These are phyloP conservation scores for Canavalia gladiata DNA, from an alignment of 306 rosid genomes.

Conservation along the genomic window DNA sequence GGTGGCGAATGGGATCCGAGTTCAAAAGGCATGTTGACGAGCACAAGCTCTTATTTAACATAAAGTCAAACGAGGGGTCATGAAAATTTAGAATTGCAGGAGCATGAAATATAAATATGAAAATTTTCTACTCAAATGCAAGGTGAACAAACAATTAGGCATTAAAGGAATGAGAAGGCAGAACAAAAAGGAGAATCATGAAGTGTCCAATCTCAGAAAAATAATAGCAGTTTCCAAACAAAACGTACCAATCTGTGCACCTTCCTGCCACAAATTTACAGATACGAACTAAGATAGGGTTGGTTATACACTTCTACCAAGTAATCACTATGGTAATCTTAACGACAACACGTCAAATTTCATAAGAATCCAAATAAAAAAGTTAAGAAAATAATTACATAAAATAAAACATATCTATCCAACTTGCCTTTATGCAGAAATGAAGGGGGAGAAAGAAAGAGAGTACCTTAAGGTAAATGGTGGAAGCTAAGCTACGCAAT, in stretches of 20 bases:
- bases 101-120: conserved; percentile 60
- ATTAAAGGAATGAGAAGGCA: conserved; percentile 59
- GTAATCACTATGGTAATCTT: conserved; percentile 38
- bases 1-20: conserved; percentile 57
- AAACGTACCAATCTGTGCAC: conserved; percentile 67
- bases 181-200: conserved; percentile 67
- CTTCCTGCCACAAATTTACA: conserved; percentile 80
- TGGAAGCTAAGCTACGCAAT: conserved; percentile 34
- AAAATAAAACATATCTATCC: background rate
- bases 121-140: conserved; percentile 57
- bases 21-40: conserved; percentile 58
- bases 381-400: background rate
- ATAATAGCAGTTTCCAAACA: conserved; percentile 67
- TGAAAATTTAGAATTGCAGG: conserved; percentile 57
- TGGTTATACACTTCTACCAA: conserved; percentile 31
- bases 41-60: conserved; percentile 62
- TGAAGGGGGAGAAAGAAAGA: conserved; percentile 1
- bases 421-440: conserved; percentile 7
- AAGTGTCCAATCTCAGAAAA: conserved; percentile 71
- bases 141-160: conserved; percentile 60
- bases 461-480: conserved; percentile 45
- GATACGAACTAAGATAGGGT: conserved; percentile 56
- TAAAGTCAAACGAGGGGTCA: conserved; percentile 59
- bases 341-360: conserved; percentile 38
- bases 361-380: background rate